Evolutionary conservation across 1,284 basidiomycete species (phyloP), one percentile per base, ranked within the genome.

Genomic region (Moniliophthora roreri): DNA sequence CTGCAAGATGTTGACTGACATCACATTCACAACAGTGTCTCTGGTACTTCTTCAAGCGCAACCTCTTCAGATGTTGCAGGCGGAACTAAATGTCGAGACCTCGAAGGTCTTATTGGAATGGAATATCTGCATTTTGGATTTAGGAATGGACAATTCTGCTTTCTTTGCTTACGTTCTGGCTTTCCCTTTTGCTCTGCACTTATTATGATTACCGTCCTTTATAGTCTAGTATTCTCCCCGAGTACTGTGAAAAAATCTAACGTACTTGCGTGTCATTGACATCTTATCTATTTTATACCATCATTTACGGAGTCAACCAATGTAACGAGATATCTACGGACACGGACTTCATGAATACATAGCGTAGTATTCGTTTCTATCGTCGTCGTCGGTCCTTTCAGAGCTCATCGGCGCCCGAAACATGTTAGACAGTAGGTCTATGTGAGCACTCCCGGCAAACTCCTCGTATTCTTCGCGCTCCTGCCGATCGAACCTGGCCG

Each of bases 1-100:
- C 41, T 16, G 24, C 32, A 52, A 18, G 32, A 13, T 20, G n/a
- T 58, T 68, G 48, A 70, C 50, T 20, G 36, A 32, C 53, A 18
- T 38, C 45, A 49, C 58, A 28, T 56, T 28, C 8, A 20, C 21
- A 13, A 4, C 60, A 92, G 89, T 92, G 89, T 67, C 65, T 92
- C 60, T 91, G 67, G 69, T 93, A 92, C 75, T 90, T 85, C 78
- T 82, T 92, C 76, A 89, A 80, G 70, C 81, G 90, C 59, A 91
- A 91, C 70, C 69, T 93, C 44, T 93, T 92, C 82, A 77, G 87
- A 58, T 87, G 78, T 69, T 93, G 87, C 82, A 79, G 90, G 62
- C 80, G 78, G 65, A 89, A 87, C 65, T 91, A 72, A 74, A 53
- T 16, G 13, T 38, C 13, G 10, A 24, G 6, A 7, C 40, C 8